These are phyloP conservation scores for Trypanosoma melophagium DNA, from an alignment of 208 protist genomes.

Conservation along the genomic window DNA sequence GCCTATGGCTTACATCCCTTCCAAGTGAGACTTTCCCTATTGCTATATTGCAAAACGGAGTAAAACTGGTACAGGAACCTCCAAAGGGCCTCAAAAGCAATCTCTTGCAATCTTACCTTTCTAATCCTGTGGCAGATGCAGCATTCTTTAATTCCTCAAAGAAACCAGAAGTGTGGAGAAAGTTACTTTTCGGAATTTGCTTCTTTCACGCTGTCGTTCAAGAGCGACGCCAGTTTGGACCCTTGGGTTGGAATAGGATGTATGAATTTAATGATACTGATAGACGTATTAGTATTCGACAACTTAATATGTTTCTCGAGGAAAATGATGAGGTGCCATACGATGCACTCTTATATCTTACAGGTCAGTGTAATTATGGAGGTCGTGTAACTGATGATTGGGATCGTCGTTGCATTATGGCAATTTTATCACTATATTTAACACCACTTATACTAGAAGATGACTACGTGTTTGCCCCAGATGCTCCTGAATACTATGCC, in stretches of 20 bases:
- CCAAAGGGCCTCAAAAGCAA: conserved; percentile 97
- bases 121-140: conserved; percentile 82
- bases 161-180: conserved; percentile 86
- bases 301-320: conserved; percentile 95
- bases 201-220: conserved; percentile 97
- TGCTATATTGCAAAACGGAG: conserved; percentile 96
- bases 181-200: conserved; percentile 94
- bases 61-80: conserved; percentile 99
- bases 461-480: conserved; percentile 89
- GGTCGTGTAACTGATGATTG: conserved; percentile 94
- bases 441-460: conserved; percentile 87
- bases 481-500: conserved; percentile 82
- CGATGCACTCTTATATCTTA: conserved; percentile 93
- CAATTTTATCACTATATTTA: conserved; percentile 86
- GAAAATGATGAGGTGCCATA: conserved; percentile 91
- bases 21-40: conserved; percentile 97
- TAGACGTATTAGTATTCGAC: conserved; percentile 93
- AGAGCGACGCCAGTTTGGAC: conserved; percentile 95
- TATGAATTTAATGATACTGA: conserved; percentile 98
- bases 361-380: conserved; percentile 93
- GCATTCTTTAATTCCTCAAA: conserved; percentile 83
- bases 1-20: conserved; percentile 98
- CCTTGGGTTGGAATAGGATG: conserved; percentile 95
- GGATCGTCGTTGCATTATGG: conserved; percentile 92
- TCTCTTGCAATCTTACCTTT: conserved; percentile 93